Evolutionary conservation across 148 eudicot genomes (phyloP), one percentile per base, ranked within the genome.

Genomic region (Amaranthus cruentus): DNA sequence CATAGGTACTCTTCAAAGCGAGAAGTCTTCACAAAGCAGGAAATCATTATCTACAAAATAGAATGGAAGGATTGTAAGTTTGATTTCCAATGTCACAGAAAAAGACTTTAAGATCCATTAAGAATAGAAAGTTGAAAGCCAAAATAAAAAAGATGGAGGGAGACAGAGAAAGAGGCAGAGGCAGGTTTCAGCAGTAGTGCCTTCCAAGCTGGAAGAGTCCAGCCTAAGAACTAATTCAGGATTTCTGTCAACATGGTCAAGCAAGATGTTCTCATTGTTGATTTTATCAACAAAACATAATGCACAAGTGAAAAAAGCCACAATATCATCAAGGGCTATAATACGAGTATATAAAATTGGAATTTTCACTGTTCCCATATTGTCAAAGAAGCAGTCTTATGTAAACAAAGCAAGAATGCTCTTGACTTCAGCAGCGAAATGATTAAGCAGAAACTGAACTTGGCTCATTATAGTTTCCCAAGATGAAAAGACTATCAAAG

Each of bases 11-110:
- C 97, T 79, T 92, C 97, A 79, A 85, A 85, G 75, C 84, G 92
- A 43, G 97, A 85, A 62, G 97, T 92, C 87, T 92, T 92, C 81
- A 92, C 97, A 74, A 92, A 92, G 86, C 97, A 92, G 51, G 97
- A 92, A 21, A 92, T 57, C 82, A 89, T 56, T 44, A 92, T 90
- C 97, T 92, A 92, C 65, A 79, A 55, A 58, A 48, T 57, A 54
- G 9, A 7, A 78, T 3, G 48, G 43, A 63, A 47, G 60, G 56
- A 54, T 9, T 43, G 10, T 69, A 42, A 74, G 49, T 13, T 55
- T 47, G 49, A 50, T 38, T 49, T 11, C 63, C 11, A 52, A 75
- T 73, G 49, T 62, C 52, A 49, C 15, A 60, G 18, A 28, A 28
- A 28, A 28, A 28, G 38, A 28, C 38, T 28, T 28, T 28, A 28